Evolutionary conservation across 768 basidiomycete genomes (phyloP).

Genomic region (Lactarius psammicola): DNA sequence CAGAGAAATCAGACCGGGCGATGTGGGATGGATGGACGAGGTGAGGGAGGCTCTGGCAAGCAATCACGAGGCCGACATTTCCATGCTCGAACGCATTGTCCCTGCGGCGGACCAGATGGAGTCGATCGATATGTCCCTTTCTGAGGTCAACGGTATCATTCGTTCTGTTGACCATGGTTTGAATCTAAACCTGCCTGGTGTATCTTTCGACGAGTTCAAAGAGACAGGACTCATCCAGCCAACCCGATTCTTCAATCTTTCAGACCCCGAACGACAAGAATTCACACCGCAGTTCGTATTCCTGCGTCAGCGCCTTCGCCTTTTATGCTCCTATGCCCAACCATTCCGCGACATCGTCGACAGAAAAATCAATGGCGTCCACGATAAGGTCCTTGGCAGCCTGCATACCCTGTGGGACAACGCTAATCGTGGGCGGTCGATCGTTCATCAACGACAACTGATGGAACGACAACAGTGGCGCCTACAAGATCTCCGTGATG

Average conservation of each 20-base stretch:
- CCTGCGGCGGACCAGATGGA: background rate
- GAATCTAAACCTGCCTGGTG: background rate
- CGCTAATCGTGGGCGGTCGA: too few species aligned
- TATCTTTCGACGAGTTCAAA: background rate
- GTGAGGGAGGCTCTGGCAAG: too few species aligned
- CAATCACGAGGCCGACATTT: too few species aligned
- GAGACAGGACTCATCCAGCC: background rate
- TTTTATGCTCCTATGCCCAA: background rate
- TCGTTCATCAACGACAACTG: too few species aligned
- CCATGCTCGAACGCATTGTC: too few species aligned
- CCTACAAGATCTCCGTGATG: too few species aligned
- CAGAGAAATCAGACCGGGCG: too few species aligned
- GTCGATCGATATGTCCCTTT: background rate
- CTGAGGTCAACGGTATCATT: background rate
- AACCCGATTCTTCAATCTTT: background rate
- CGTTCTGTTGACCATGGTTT: background rate
- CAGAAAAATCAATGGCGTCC: background rate
- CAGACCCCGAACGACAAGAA: background rate
- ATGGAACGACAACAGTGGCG: too few species aligned
- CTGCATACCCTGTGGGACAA: too few species aligned
- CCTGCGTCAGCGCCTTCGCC: too few species aligned
- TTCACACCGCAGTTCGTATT: background rate
- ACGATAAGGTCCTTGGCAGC: too few species aligned
- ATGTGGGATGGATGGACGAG: too few species aligned
- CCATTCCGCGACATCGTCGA: background rate